Evolutionary conservation across 768 basidiomycete genomes (phyloP).

Genomic region (Lactarius quietus): DNA sequence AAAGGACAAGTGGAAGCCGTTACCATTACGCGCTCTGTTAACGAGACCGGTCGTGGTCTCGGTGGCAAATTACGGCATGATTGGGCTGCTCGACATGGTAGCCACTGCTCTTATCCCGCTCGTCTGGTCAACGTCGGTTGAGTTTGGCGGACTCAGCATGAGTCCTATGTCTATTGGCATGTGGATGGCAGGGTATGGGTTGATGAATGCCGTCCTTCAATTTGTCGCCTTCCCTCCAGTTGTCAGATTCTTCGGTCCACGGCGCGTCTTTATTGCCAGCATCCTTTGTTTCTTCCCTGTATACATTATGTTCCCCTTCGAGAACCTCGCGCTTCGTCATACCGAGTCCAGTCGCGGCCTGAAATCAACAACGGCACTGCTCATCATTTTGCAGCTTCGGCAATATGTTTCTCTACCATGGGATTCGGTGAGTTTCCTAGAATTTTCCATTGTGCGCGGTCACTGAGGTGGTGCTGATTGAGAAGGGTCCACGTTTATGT

Average conservation of each 20-base stretch:
- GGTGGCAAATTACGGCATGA: too few relatives aligned
- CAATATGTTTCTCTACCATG: conserved; percentile 9
- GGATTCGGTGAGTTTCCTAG: conserved; percentile 13
- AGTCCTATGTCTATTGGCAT: too few relatives aligned
- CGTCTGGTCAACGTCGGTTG: too few relatives aligned
- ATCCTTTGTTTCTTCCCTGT: conserved; percentile 28
- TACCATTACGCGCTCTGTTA: too few relatives aligned
- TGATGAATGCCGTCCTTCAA: conserved; percentile 37
- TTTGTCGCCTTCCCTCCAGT: conserved; percentile 38
- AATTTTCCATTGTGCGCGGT: not conserved
- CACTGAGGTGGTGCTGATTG: conserved; percentile 18
- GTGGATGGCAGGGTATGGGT: too few relatives aligned
- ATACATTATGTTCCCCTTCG: conserved; percentile 32
- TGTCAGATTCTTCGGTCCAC: conserved; percentile 37
- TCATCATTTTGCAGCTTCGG: conserved; percentile 12
- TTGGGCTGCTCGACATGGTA: too few relatives aligned
- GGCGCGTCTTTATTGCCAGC: conserved; percentile 32
- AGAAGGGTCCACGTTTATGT: conserved; percentile 65
- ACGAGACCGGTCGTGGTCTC: too few relatives aligned
- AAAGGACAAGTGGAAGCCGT: too few relatives aligned
- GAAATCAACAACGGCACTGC: not conserved
- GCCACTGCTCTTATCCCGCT: too few relatives aligned
- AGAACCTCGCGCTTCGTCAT: conserved; percentile 6
- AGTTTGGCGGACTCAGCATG: too few relatives aligned
- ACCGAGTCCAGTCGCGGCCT: not conserved